A percentile compares a stretch with the other conserved stretches of the same genome.
Conservation (phyloP, 495 filamentous ascomycete genomes). For the Bathelium albidoporum region DNA sequence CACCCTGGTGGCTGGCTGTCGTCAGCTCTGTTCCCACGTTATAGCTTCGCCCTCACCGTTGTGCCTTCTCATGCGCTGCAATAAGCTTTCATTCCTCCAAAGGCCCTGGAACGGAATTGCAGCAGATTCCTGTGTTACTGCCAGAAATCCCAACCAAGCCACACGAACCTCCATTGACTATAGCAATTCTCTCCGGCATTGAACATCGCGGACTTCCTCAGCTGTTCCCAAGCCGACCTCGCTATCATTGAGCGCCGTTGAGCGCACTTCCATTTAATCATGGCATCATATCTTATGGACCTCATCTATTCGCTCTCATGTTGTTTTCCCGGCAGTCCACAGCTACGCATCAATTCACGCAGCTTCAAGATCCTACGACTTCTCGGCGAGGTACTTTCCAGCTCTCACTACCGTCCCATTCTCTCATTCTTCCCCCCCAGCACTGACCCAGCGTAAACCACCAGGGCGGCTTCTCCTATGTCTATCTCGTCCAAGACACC, state of each 20-base stretch:
- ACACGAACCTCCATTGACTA: no score
- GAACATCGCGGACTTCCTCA: not conserved
- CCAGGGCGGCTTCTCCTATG: constrained; percentile 93
- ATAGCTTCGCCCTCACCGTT: no score
- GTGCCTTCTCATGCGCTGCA: no score
- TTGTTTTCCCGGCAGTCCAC: constrained; percentile 87
- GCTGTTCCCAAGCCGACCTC: not conserved
- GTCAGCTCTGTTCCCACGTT: no score
- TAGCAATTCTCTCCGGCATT: no score
- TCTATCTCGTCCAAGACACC: constrained; percentile 94
- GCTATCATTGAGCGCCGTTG: not conserved
- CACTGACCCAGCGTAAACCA: constrained; percentile 6
- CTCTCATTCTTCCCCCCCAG: not conserved
- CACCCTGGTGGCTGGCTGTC: no score
- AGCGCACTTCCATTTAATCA: not conserved
- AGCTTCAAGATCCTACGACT: constrained; percentile 92
- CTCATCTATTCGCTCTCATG: not conserved
- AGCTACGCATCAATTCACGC: constrained; percentile 87
- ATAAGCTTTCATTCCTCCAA: no score
- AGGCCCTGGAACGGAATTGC: no score
- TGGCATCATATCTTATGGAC: not conserved
- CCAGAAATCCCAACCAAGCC: no score
- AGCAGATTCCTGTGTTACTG: no score
- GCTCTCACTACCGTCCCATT: no score
- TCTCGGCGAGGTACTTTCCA: constrained; percentile 70